Percentiles rank a stretch among this genome's conserved stretches.
phyloP scores from a whole-genome alignment of 2,329 filamentous ascomycete species.

The Lachnellula suecica region DNA sequence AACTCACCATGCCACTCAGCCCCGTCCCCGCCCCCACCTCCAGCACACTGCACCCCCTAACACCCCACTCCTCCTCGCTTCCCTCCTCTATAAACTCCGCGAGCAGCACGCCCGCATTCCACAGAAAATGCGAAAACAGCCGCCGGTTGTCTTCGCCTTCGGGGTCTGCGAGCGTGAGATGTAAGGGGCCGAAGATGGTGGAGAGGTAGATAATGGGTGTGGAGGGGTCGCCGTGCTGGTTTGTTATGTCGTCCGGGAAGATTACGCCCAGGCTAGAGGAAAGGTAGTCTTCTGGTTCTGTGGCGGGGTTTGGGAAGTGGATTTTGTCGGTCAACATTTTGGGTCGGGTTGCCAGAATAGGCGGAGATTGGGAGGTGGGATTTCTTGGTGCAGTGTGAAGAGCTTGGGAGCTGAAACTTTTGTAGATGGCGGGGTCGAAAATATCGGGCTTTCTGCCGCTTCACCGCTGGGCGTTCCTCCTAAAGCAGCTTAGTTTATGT shows the following conservation, averaged over 20 bases:
- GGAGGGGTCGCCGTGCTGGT: slow-evolving; percentile 58
- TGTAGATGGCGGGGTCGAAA: not conserved
- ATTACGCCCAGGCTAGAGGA: slow-evolving; percentile 58
- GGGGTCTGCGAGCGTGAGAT: slow-evolving; percentile 39
- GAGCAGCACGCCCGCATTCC: slow-evolving; percentile 63
- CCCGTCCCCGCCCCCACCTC: slow-evolving; percentile 69
- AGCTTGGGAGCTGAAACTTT: not conserved
- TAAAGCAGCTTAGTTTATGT: no score
- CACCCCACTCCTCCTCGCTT: slow-evolving; percentile 15
- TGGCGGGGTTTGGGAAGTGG: slow-evolving; percentile 37
- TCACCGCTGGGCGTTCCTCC: no score
- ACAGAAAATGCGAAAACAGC: slow-evolving; percentile 72
- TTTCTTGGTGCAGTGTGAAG: not conserved
- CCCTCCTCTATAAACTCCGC: slow-evolving; percentile 53
- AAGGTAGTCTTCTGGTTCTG: slow-evolving; percentile 60
- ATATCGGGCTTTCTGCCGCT: not conserved
- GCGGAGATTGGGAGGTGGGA: not conserved
- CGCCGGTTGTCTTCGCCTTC: slow-evolving; percentile 51
- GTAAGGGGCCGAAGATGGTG: slow-evolving; percentile 34
- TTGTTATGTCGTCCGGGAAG: slow-evolving; percentile 66
- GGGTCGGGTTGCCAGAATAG: no score
- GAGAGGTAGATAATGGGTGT: slow-evolving; percentile 60
- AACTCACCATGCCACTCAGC: slow-evolving; percentile 50
- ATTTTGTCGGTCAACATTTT: slow-evolving; percentile 50
- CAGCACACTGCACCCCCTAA: slow-evolving; percentile 40